A percentile compares a stretch with the other conserved stretches of the same genome.
Evolutionary conservation across 306 rosid species (phyloP).

Genomic region (Casuarina equisetifolia): DNA sequence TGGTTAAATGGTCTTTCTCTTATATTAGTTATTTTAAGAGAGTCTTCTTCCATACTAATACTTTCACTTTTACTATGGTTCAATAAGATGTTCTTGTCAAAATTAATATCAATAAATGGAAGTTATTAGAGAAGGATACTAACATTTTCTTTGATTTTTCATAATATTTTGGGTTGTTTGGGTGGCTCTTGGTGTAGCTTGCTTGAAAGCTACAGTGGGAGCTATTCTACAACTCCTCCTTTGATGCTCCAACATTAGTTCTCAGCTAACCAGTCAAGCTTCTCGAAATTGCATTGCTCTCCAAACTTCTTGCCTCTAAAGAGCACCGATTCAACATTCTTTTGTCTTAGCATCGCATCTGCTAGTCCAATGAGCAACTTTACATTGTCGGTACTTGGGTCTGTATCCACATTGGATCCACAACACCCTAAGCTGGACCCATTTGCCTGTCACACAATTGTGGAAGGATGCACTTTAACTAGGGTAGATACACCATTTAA

Average conservation of each 20-base stretch:
- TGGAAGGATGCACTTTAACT: slow-evolving; percentile 12
- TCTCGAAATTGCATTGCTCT: slow-evolving; percentile 83
- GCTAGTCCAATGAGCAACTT: slow-evolving; percentile 72
- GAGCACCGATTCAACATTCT: slow-evolving; percentile 90
- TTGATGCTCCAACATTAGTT: slow-evolving; percentile 94
- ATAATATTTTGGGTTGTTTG: slow-evolving; percentile 22
- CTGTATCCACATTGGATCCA: slow-evolving; percentile 75
- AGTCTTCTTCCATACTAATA: neutral
- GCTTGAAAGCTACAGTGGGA: slow-evolving; percentile 99
- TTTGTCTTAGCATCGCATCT: slow-evolving; percentile 90
- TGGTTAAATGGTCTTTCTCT: neutral
- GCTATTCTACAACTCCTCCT: slow-evolving; percentile 99
- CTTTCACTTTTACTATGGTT: slow-evolving; percentile 35
- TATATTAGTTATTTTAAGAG: neutral
- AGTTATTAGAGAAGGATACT: slow-evolving; percentile 25
- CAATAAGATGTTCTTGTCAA: slow-evolving; percentile 33
- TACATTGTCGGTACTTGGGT: slow-evolving; percentile 70
- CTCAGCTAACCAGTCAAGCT: slow-evolving; percentile 98
- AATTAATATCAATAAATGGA: slow-evolving; percentile 34
- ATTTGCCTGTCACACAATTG: slow-evolving; percentile 62
- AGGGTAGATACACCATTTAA: slow-evolving; percentile 1
- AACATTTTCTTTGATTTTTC: slow-evolving; percentile 44
- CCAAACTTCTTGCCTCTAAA: slow-evolving; percentile 86
- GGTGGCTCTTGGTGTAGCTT: slow-evolving; percentile 65
- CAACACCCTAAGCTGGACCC: slow-evolving; percentile 84